phyloP scores from a whole-genome alignment of 2,329 filamentous ascomycete genomes.

The Aureobasidium leucospermi region DNA sequence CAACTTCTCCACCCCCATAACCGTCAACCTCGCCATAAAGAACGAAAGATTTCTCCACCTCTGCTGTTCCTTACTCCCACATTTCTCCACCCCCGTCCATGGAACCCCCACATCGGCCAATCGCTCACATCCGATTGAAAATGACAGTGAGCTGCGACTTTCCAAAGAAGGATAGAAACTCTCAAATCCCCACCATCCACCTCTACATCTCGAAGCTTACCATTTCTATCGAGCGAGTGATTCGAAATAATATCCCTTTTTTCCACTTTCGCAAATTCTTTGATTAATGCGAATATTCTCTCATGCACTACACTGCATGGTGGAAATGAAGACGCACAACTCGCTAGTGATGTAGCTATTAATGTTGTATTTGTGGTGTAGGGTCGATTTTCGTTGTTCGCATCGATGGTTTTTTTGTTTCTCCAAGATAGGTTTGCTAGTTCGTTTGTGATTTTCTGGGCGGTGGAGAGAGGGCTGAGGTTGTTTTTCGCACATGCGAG shows the following conservation, averaged over 20 bases:
- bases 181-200: not conserved
- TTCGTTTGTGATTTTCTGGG: not conserved
- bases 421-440: no score
- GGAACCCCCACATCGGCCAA: not conserved
- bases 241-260: not conserved
- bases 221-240: not conserved
- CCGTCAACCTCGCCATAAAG: not conserved
- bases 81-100: not conserved
- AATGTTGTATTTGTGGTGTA: not conserved
- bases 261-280: not conserved
- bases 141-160: not conserved
- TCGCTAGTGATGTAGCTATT: not conserved
- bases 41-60: not conserved
- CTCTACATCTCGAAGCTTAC: not conserved
- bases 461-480: not conserved
- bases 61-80: not conserved
- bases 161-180: not conserved
- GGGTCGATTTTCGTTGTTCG: not conserved
- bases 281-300: not conserved
- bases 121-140: not conserved
- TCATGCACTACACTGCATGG: not conserved
- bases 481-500: not conserved
- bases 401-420: no score
- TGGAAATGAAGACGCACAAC: not conserved
- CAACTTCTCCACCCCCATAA: not conserved